Evolutionary conservation across 148 eudicot genomes (phyloP), one percentile per base, ranked within the genome.

Genomic region (Cornus kousa): DNA sequence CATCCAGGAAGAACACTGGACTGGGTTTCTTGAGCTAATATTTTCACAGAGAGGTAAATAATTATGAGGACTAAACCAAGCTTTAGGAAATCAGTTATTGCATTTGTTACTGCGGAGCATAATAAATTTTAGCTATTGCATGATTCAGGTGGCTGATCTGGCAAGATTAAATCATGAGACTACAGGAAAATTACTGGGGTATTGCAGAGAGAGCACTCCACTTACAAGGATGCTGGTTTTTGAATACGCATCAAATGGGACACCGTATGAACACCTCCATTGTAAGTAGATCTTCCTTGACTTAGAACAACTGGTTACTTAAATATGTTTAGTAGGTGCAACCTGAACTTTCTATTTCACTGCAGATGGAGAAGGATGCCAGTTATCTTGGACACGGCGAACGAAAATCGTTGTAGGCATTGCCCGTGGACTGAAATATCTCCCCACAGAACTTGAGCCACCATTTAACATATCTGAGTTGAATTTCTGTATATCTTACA

Each of bases 1-100:
- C 87, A 85, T 91, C 75, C 91, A 92, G 91, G 94, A 94, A 87
- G 99, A 97, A 77, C 86, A 92, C 17, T 97, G 99, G 99, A 89
- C 87, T 3, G 94, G 92, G 73, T 94, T 89, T 86, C 98, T 91
- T 11, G 98, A 97, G 82, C 93, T 97, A 74, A n/a, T 97, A 94
- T 80, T 97, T 84, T 82, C 98, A 94, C 70, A 86, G 89, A 83
- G 98, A 97, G 98, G 99, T 93, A 86, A n/a, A 35, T 55, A 68
- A 28, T 9, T 62, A 62, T 66, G 53, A 46, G 65, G 33, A 11
- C 70, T 75, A 23, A 53, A 74, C 11, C 32, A 50, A 28, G 12
- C 12, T 13, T 43, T 2, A 43, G 7, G 48, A 43, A 39, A 43
- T 43, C 48, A 43, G 8, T 43, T 43, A 43, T 43, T 43, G 48